Base-by-base conservation (phyloP, 495 filamentous ascomycete genomes). In the Poronia punctata region DNA sequence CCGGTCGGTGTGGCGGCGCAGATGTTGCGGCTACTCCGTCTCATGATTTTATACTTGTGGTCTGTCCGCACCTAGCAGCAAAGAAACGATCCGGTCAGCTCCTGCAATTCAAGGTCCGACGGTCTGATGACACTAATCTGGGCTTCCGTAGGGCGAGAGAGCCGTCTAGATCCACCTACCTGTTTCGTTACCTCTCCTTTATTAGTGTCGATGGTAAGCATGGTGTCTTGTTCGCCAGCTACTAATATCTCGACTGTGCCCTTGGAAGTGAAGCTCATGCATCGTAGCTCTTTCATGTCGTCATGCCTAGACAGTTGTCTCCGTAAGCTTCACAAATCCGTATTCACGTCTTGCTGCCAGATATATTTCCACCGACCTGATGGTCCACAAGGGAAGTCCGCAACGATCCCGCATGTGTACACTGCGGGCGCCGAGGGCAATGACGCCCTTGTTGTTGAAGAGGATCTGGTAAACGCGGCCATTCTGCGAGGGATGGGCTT, bases 181-280 rank as follows among this genome's bases (percentile, higher is more conserved):
- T 79, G 71, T 55, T 88, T 83, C 4, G 81, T 68, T 28, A 96
- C 74, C 30, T 72, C 70, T 9, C 90, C 90, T 61, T 89, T 94
- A 38, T 86, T 78, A 8, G 92, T 78, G 57, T 99, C 89, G 30
- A 99, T 78, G 3, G 80, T 81, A 53, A 94, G 83, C 89, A 99
- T 94, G 26, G 70, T 75, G 22, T 79, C 75, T 57, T 97, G 89
- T 47, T 76, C 79, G 22, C 92, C 92, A 12, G 87, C 92, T 9
- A 89, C 83, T 2, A 99, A 67, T 18, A 97, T 80, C 47, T 94
- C 83, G 5, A 71, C 71, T 18, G 83, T 83, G 5, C 79, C 82
- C 52, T 86, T 86, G 15, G 83, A 86, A 5, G 88, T 88, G 58
- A 93, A 96, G 54, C 83, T 88, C 87, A 97, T 95, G 61, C 92